Percentiles rank a stretch among this genome's conserved stretches.
phyloP scores from a whole-genome alignment of 352 stramenopile species.

The Pythium vanterpoolii region DNA sequence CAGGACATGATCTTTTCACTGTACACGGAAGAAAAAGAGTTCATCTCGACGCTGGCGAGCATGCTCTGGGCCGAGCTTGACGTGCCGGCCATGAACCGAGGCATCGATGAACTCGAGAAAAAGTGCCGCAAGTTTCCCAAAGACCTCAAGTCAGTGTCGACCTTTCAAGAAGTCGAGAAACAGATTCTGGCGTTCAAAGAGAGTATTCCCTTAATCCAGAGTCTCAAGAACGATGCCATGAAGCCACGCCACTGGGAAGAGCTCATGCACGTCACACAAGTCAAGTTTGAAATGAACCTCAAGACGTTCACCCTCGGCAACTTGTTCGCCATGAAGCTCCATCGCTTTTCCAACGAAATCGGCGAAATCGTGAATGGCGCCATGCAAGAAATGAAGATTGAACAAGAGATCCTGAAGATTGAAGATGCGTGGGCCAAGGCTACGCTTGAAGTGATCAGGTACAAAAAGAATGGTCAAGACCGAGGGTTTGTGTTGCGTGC shows the following conservation, averaged over 20 bases:
- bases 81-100: slow-evolving; percentile 88
- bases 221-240: slow-evolving; percentile 93
- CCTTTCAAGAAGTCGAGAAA: slow-evolving; percentile 90
- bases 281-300: slow-evolving; percentile 91
- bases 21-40: slow-evolving; percentile 93
- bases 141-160: slow-evolving; percentile 88
- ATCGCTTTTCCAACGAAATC: slow-evolving; percentile 88
- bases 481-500: slow-evolving; percentile 81
- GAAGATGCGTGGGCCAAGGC: slow-evolving; percentile 90
- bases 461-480: slow-evolving; percentile 89
- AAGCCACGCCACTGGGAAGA: slow-evolving; percentile 91
- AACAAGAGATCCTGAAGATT: slow-evolving; percentile 92
- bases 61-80: slow-evolving; percentile 94
- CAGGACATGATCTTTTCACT: slow-evolving; percentile 89
- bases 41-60: slow-evolving; percentile 83
- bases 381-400: slow-evolving; percentile 94
- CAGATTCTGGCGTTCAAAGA: slow-evolving; percentile 93
- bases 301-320: slow-evolving; percentile 92
- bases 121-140: slow-evolving; percentile 90
- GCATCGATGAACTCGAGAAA: slow-evolving; percentile 92
- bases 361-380: slow-evolving; percentile 92
- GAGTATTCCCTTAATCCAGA: slow-evolving; percentile 92
- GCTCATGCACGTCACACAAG: slow-evolving; percentile 86
- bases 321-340: slow-evolving; percentile 92
- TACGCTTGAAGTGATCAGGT: slow-evolving; percentile 89